Evolutionary conservation across 495 filamentous ascomycete species (phyloP), one percentile per base, ranked within the genome.

Genomic region (Podospora didyma): DNA sequence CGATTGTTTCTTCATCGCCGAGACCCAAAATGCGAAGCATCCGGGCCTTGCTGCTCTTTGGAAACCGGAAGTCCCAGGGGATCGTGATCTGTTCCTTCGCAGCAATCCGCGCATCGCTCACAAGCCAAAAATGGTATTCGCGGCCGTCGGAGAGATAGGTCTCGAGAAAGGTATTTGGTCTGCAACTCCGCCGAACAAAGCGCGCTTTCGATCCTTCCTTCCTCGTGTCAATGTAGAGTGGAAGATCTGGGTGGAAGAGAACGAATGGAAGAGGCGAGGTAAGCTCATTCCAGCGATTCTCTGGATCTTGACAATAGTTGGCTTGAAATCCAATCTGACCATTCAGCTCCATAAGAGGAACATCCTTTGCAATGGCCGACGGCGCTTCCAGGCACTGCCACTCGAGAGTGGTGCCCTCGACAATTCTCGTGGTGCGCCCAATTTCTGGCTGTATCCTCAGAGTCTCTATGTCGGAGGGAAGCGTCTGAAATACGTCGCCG

Each of bases 141-240:
- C 81, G 79, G 14, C 80, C 79, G 44, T 87, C 85, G 3, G 86
- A 87, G 41, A 97, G 81, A 59, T 88, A 86, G 0, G 90, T 92
- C 55, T 89, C 90, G 70, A 98, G 78, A 7, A 73, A 74, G 21
- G 92, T 78, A 63, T 97, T 98, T 2, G 94, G 89, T 49, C 79
- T 82, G 70, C 94, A 98, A 63, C 94, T 97, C 48, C 93, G 82
- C 35, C 94, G 82, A 19, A 91, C 82, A 66, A 91, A 97, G 26
- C 94, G 87, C 47, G 92, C 84, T 16, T 83, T 75, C 16, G 88
- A 95, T 14, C 93, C 94, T 74, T 92, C 89, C 56, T 79, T 79
- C 26, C 94, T 83, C 4, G 89, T 89, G 69, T 98, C 94, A 58
- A 98, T 92, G 73, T 91, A 96, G 14, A 98, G 80, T 0, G 93